Base-by-base conservation (phyloP, 2,329 filamentous ascomycete genomes). In the Pseudogymnoascus sp. region DNA sequence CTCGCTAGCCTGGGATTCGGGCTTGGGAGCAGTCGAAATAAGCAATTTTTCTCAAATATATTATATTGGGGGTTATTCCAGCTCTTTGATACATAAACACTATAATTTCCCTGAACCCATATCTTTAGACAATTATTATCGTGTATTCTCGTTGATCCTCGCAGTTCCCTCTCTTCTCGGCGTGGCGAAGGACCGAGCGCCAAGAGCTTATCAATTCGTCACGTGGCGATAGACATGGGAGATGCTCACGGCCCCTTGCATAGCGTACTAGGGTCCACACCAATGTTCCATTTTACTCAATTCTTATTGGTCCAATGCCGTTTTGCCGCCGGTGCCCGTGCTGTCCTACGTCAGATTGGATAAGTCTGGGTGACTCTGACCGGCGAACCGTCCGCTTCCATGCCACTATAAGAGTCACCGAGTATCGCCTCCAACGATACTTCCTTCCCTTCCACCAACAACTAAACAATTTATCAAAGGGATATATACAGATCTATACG, bases 221-320 rank as follows among this genome's bases (percentile, higher is more conserved):
- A 54, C 47, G 47, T 54, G 47, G 47, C 26, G 47, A 54, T 54
- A 54, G 17, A 17, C 29, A 17, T 21, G 29, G 29, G 47, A 54
- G 47, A 54, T 54, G 47, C n/a, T 8, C 47, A 13, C 47, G 47
- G 47, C 47, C 47, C 47, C 47, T 54, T 54, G 47, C 47, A 54
- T 54, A 11, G 26, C 29, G 8, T 54, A 33, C 15, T 10, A 15
- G 29, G 47, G 47, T 54, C 15, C 29, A 33, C 47, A 21, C 47
- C 4, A 33, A 21, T 33, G 8, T 54, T 33, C 47, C n/a, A 54
- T 33, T 54, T 15, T 26, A 17, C 47, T 54, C 29, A 10, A 54
- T 35, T 8, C 13, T 26, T 35, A 54, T 54, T 54, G 47, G 47
- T 7, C 10, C 15, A 8, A 54, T 13, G 6, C 29, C 26, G n/a